Evolutionary conservation across 768 basidiomycete genomes (phyloP), one percentile per base, ranked within the genome.

Genomic region (Russula olivacea): DNA sequence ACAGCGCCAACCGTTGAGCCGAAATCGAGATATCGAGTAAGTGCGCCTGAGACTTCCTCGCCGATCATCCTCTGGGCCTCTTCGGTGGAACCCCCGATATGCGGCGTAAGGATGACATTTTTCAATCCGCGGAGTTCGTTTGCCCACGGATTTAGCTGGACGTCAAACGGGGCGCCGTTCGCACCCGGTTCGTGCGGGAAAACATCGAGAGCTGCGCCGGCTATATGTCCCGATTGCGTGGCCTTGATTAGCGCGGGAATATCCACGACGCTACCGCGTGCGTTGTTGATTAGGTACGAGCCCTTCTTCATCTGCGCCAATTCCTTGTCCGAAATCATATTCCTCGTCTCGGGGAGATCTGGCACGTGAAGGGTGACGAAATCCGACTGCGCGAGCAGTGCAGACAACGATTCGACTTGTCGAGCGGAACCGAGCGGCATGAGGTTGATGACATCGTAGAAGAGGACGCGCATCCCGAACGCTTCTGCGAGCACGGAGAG

Each of bases 21-120:
- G 72, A 87, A 93, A 75, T 87, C 89, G 73, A 98, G 85, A 76
- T 98, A 99, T 59, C 94, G 88, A 25, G 82, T 79, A 48, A 99
- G 78, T 3, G 94, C 86, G 38, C 83, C 81, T 5, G 92, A 84
- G 53, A 99, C 97, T 74, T 99, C 97, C 61, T 92, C 87, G 15
- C 97, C 97, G 63, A 99, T 98, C 85, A 95, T 92, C 58, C 86
- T 83, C 75, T 99, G 97, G 6, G 97, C 97, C 74, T 99, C 97
- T 74, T 99, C 97, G 19, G 97, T 99, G 34, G 96, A 98, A 45
- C 97, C 97, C 61, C 97, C 97, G 70, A 99, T 98, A 72, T 99
- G 97, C 23, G 97, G 97, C 0, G 97, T 98, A 70, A 98, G 87
- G 71, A 98, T 94, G 65, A 98, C 83, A 75, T 99, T 99, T 56